Percentiles rank a stretch among this genome's conserved stretches.
phyloP scores from a whole-genome alignment of 1,284 basidiomycete genomes.

The Abortiporus biennis region DNA sequence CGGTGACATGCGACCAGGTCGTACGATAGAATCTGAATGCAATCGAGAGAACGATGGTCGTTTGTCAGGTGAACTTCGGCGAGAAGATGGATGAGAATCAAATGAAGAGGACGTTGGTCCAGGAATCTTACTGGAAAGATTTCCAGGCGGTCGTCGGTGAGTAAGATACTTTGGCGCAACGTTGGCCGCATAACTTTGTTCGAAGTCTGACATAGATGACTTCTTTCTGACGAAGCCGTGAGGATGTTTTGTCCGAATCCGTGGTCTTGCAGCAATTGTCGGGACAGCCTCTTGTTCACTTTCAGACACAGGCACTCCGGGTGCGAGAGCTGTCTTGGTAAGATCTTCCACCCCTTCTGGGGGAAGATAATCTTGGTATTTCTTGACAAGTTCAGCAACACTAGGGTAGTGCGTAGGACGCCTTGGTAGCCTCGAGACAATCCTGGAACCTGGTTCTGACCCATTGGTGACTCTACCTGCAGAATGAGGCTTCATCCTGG shows the following conservation, averaged over 20 bases:
- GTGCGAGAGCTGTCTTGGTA: constrained; percentile 59
- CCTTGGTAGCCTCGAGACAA: constrained; percentile 67
- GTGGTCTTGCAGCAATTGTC: constrained; percentile 26
- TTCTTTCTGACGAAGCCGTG: constrained; percentile 42
- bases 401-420: constrained; percentile 51
- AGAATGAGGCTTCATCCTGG: background rate
- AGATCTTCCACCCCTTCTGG: constrained; percentile 67
- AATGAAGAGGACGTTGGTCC: constrained; percentile 35
- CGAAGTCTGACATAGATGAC: constrained; percentile 76
- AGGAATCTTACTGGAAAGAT: constrained; percentile 44
- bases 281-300: constrained; percentile 60
- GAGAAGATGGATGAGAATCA: constrained; percentile 57
- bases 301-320: constrained; percentile 52
- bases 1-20: constrained; percentile 38
- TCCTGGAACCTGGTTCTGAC: background rate
- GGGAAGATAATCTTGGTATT: constrained; percentile 74
- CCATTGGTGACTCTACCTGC: background rate
- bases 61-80: constrained; percentile 70
- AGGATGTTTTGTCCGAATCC: constrained; percentile 41
- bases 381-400: constrained; percentile 82
- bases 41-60: constrained; percentile 28
- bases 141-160: constrained; percentile 35
- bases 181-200: constrained; percentile 85
- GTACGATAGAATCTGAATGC: constrained; percentile 30
- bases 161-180: constrained; percentile 68